phyloP scores from a whole-genome alignment of 2,329 filamentous ascomycete species.

The Aureobasidium leucospermi region DNA sequence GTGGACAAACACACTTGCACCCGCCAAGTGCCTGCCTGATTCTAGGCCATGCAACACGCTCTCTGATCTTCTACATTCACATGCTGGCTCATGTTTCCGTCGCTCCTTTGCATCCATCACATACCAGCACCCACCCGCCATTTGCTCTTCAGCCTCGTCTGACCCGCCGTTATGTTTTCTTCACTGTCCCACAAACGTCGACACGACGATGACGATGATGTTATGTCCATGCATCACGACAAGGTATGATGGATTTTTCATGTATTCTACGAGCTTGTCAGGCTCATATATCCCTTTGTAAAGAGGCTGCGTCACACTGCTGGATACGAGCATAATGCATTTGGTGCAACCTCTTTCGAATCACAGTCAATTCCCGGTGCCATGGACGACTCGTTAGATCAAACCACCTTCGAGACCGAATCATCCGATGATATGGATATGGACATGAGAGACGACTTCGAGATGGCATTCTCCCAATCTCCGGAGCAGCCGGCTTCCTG shows the following conservation, averaged over 20 bases:
- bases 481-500: constrained; percentile 9
- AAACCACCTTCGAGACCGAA: constrained; percentile 11
- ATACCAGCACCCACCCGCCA: neutral
- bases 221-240: constrained; percentile 5
- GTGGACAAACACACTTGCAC: neutral
- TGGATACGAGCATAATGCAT: neutral
- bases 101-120: neutral
- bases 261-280: neutral
- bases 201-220: constrained; percentile 7
- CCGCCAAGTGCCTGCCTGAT: neutral
- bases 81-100: constrained; percentile 7
- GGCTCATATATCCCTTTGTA: neutral
- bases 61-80: neutral
- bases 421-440: constrained; percentile 16
- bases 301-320: constrained; percentile 12
- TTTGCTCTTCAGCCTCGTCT: neutral
- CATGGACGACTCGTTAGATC: constrained; percentile 6
- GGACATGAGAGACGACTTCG: constrained; percentile 8
- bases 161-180: constrained; percentile 10
- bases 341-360: neutral
- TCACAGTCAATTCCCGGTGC: neutral
- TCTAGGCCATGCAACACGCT: constrained; percentile 1
- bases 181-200: constrained; percentile 7
- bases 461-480: constrained; percentile 9
- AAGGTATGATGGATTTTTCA: neutral